Evolutionary conservation across 2,329 filamentous ascomycete species (phyloP), one percentile per base, ranked within the genome.

Genomic region (Exophiala viscosa): DNA sequence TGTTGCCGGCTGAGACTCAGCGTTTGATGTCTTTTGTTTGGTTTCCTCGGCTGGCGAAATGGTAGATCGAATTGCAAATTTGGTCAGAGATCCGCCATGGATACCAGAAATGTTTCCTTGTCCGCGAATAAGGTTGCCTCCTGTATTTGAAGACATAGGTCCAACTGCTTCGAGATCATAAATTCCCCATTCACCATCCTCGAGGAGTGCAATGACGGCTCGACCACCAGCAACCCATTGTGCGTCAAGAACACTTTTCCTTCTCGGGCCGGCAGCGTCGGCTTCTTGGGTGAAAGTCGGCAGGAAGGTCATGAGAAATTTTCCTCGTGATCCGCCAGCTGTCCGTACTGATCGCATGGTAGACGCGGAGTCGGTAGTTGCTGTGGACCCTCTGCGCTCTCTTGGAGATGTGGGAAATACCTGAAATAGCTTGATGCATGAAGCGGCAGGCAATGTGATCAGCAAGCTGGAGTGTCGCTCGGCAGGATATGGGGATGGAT

Each of bases 371-470:
- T 70, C 69, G 15, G 62, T 60, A 10, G 69, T 68, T 28, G 61
- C 65, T 23, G 64, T 64, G 11, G 67, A 60, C 3, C 58, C 60
- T 10, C 67, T 66, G 3, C 64, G 60, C 15, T 67, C 65, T 5
- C 67, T 62, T 5, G 57, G 52, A 13, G 62, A 42, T 42, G 61
- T 68, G 13, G 75, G 69, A 31, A 81, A 74, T 20, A 76, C 77
- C 48, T 82, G 78, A 61, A 81, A 82, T 11, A 85, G 70, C 48
- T 81, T 80, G 23, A 81, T 77, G 38, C 71, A 73, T 5, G 82
- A 81, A n/a, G 70, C 73, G 8, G 50, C 48, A 1, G 72, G 65
- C 50, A 83, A 80, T 1, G 76, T 72, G 5, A 85, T 69, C 7
- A 85, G 70, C 9, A 85, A 65, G 40, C 77, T 75, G 0, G 77